Base-by-base conservation (phyloP, 2,329 filamentous ascomycete genomes). In the Fusarium odoratissimum region DNA sequence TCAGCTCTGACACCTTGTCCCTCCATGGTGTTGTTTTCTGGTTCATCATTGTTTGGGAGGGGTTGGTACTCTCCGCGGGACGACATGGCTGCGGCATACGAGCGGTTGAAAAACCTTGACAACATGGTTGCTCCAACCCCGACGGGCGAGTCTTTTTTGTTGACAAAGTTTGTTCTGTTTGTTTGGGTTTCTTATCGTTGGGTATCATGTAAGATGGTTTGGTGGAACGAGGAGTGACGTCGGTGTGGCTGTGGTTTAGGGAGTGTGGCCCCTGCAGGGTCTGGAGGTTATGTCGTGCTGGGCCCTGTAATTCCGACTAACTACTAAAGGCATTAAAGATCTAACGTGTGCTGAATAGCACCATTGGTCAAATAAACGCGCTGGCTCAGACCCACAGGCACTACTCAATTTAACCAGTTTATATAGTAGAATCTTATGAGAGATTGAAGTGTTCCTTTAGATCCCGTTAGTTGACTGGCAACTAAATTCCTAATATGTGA, bases 61-160 rank as follows among this genome's bases (percentile, higher is more conserved):
- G 78, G 67, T 49, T 77, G 76, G 42, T 79, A 78, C 28, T 72
- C 67, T 35, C 44, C 62, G 16, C 45, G 66, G 19, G 42, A 46
- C 12, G 59, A 63, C 25, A 51, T 31, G 13, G 35, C 38, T 11
- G 58, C 54, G n/a, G 57, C 17, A 57, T 57, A 58, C 37, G 61
- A 48, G 37, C 59, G 54, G 48, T 46, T 51, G 23, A 72, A 73
- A 37, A 75, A 40, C 38, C 51, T 75, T 67, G 54, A 66, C 19
- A 76, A 54, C 75, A 76, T 76, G 60, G n/a, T 31, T 44, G 41
- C 49, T 66, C 57, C 46, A 63, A 59, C 62, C 62, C 71, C 58
- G 28, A 57, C 44, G 60, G 56, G 63, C 60, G 57, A 69, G 48
- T 57, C 46, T 69, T 68, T 46, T 37, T 64, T 63, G 42, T 49